Evolutionary conservation across 2,329 filamentous ascomycete species (phyloP), one percentile per base, ranked within the genome.

Genomic region (Neonectria faginata): DNA sequence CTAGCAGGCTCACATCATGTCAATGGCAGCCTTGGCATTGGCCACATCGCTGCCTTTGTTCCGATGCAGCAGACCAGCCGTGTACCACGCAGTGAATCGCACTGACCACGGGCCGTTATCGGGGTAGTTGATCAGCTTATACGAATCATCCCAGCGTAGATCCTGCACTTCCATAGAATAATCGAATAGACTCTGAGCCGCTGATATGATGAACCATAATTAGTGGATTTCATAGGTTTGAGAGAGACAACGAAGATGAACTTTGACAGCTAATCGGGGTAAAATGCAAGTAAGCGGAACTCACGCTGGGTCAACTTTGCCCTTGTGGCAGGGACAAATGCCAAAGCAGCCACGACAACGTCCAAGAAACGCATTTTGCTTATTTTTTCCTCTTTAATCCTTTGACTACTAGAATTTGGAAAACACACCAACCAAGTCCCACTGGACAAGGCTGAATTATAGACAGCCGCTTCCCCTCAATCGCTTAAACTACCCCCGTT

Each of bases 31-130:
- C 50, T 76, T 77, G 6, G 78, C 79, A 6, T 78, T 76, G n/a
- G 72, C 67, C 0, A 78, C 69, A 60, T 80, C 79, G 45, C 75
- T 60, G 14, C 77, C 77, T 53, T 78, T 52, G 42, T 78, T 77
- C 3, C 79, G 76, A 44, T 79, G 68, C 29, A 81, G 59, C 16
- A 82, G 63, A 1, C 80, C 80, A 0, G 78, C 71, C 3, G 78
- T 69, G 52, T 82, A 81, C 80, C 80, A 82, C 0, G 79, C 78
- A 1, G 80, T 82, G 53, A 83, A 83, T 10, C 81, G 75, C 36
- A 77, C 72, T 3, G 77, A 80, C 78, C 80, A 82, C 20, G 78
- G 78, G 0, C 82, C 81, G 3, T 79, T 80, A 51, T 82, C 78
- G 11, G 75, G 74, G 55, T 82, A 83, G 65, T 71, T 78, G 25